Evolutionary conservation across 371 early-diverging fungal species (phyloP), one percentile per base, ranked within the genome.

Genomic region (Entomophthora muscae): DNA sequence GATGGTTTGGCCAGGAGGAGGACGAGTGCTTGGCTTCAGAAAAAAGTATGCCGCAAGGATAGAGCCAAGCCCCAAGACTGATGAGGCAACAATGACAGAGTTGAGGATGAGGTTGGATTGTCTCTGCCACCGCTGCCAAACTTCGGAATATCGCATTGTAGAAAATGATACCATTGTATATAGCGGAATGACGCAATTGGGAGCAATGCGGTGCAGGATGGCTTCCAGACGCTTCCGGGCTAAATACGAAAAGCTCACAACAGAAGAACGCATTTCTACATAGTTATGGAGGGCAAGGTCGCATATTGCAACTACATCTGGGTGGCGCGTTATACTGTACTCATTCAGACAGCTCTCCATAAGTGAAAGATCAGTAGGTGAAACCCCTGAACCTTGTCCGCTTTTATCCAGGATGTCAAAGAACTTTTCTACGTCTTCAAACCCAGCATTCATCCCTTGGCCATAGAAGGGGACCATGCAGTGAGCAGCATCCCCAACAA

Each of bases 401-500:
- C 75, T 55, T 33, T 74, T 67, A 32, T 78, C 79, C 52, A 92
- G 66, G 13, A 90, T 75, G 23, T 77, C 66, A 64, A 89, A 83
- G 1, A 98, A 76, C 22, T 83, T 81, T 51, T 83, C 76, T 21
- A 90, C 80, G 66, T 98, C 98, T 70, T 98, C 93, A 66, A 98
- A 93, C 0, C 98, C 98, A 73, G 93, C 91, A 72, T 98, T 98
- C 96, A 98, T 94, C 1, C 98, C 98, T 67, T 93, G 89, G 3
- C 89, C 91, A 57, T 88, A 97, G 68, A 98, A 98, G 3, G 98
- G 98, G 0, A 98, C 96, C 94, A 95, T 95, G 27, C 92, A 89
- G 69, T 98, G 98, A 0, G 98, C 94, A 0, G 98, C 93, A 70
- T 98, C 98, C 28, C 98, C 98, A 33, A 98, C 68, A 32, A 95